Percentiles rank a stretch among this genome's conserved stretches.
phyloP scores from a whole-genome alignment of 257 asterid species.

The Salvia miltiorrhiza region DNA sequence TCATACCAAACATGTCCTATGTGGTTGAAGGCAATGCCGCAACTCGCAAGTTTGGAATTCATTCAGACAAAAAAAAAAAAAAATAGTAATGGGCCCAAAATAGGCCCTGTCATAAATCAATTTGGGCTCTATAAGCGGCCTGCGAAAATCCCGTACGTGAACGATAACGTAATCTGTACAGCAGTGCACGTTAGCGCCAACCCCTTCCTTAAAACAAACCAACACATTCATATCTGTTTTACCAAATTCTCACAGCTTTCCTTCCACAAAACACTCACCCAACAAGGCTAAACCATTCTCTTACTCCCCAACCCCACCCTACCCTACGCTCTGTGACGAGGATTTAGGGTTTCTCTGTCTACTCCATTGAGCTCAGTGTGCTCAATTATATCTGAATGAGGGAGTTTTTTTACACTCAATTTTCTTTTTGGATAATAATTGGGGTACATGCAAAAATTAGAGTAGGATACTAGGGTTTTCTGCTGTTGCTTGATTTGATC shows the following conservation, averaged over 20 bases:
- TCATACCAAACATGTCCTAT: too few relatives aligned
- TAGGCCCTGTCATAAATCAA: too few relatives aligned
- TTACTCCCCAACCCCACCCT: too few relatives aligned
- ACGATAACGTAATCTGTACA: constrained; percentile 10
- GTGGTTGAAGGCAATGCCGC: too few relatives aligned
- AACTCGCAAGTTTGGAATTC: too few relatives aligned
- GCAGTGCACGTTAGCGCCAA: constrained; percentile 46
- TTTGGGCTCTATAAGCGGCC: too few relatives aligned
- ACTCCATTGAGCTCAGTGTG: constrained; percentile 6
- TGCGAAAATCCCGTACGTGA: not conserved
- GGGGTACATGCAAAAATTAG: constrained; percentile 13
- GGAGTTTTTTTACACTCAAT: not conserved
- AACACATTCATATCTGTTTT: constrained; percentile 28
- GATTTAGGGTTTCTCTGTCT: too few relatives aligned
- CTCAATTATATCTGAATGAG: not conserved
- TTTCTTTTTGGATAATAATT: not conserved
- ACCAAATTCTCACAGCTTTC: constrained; percentile 16
- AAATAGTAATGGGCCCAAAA: too few relatives aligned
- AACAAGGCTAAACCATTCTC: constrained; percentile 27
- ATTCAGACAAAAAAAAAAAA: too few relatives aligned
- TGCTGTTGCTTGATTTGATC: constrained; percentile 17
- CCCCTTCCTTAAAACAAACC: constrained; percentile 14
- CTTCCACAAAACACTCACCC: constrained; percentile 33
- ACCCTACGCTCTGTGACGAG: too few relatives aligned
- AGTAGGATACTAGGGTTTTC: constrained; percentile 38